Conservation (phyloP, 176 grass and related monocot genomes). For the Themeda triandra region DNA sequence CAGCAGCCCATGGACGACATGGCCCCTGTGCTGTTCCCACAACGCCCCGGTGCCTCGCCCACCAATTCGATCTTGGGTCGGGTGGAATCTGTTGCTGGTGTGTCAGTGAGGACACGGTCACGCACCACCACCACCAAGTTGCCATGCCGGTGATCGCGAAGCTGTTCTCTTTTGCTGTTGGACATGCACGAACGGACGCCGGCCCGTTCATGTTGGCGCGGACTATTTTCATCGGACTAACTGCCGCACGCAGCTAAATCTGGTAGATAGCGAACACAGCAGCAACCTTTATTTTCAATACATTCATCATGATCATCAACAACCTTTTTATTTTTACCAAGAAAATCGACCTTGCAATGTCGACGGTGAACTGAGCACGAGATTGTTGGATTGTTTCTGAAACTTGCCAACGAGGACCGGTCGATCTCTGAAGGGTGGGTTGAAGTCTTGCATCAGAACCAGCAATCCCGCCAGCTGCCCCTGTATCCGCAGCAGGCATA, state of each 20-base stretch:
- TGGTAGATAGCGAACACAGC: too few relatives aligned
- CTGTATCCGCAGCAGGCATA: neutral
- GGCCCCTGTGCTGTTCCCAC: slow-evolving; percentile 26
- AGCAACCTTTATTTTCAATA: too few relatives aligned
- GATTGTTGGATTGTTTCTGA: neutral
- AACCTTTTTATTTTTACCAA: too few relatives aligned
- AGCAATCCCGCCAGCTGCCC: neutral
- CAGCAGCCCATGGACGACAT: neutral
- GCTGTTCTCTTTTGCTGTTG: neutral
- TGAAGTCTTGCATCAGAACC: neutral
- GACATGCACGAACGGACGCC: neutral
- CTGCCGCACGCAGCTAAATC: neutral
- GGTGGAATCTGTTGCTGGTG: neutral
- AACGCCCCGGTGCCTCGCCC: neutral
- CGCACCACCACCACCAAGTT: slow-evolving; percentile 1
- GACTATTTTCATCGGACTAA: neutral
- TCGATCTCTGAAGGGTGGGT: neutral
- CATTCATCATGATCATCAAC: neutral
- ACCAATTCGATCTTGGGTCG: neutral
- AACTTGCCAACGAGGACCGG: neutral
- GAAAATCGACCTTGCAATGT: neutral
- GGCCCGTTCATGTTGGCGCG: neutral
- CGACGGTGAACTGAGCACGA: neutral
- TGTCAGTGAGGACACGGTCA: slow-evolving; percentile 29
- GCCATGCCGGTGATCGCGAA: slow-evolving; percentile 9